Percentiles rank a stretch among this genome's conserved stretches.
Evolutionary conservation across 2,329 filamentous ascomycete genomes (phyloP).

Genomic region (Xylariomycetidae sp.): DNA sequence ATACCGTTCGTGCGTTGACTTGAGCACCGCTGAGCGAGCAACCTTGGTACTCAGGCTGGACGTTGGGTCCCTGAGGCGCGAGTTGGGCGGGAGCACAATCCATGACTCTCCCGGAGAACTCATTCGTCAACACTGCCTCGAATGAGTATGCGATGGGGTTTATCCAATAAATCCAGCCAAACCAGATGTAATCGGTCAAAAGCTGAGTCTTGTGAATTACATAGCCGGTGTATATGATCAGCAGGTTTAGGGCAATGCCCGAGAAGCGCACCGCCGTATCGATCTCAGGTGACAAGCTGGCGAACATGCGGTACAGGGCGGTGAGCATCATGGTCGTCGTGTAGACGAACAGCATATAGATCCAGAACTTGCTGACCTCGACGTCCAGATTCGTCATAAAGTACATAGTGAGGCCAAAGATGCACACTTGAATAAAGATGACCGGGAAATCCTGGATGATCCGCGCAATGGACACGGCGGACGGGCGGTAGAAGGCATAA

Average conservation of each 20-base stretch:
- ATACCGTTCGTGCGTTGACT: slow-evolving; percentile 42
- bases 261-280: slow-evolving; percentile 59
- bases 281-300: slow-evolving; percentile 33
- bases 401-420: slow-evolving; percentile 70
- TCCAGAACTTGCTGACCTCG: slow-evolving; percentile 63
- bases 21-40: slow-evolving; percentile 52
- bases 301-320: slow-evolving; percentile 28
- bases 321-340: slow-evolving; percentile 24
- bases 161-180: slow-evolving; percentile 62
- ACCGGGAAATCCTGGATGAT: slow-evolving; percentile 55
- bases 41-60: slow-evolving; percentile 41
- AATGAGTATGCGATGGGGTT: slow-evolving; percentile 64
- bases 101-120: slow-evolving; percentile 51
- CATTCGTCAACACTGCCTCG: slow-evolving; percentile 54
- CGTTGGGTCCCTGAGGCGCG: slow-evolving; percentile 39
- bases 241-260: slow-evolving; percentile 51
- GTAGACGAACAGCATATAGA: slow-evolving; percentile 55
- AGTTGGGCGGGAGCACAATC: slow-evolving; percentile 39
- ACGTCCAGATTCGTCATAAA: slow-evolving; percentile 71
- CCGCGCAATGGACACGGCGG: slow-evolving; percentile 52
- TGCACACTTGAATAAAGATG: slow-evolving; percentile 59
- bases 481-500: slow-evolving; percentile 50
- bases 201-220: slow-evolving; percentile 54
- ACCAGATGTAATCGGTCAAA: slow-evolving; percentile 60
- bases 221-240: slow-evolving; percentile 66